phyloP scores from a whole-genome alignment of 2,329 filamentous ascomycete species.

The Onygenales sp. region DNA sequence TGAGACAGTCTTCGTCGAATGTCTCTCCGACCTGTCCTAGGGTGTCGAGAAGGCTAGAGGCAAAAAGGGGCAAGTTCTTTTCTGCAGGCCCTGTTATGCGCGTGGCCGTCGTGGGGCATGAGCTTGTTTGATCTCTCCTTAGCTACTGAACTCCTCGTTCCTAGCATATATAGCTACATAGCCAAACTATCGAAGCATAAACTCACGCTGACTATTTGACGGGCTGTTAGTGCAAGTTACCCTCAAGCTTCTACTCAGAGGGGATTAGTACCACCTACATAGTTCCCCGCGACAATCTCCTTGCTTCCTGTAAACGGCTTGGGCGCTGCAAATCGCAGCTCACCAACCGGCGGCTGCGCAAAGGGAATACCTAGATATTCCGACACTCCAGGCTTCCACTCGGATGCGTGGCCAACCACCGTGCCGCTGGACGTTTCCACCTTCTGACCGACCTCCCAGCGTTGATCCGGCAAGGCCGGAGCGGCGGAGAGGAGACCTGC shows the following conservation, averaged over 20 bases:
- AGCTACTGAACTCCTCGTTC: background rate
- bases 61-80: background rate
- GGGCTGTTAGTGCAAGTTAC: too few species aligned
- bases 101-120: background rate
- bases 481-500: too few species aligned
- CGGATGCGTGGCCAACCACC: background rate
- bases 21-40: background rate
- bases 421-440: background rate
- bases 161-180: background rate
- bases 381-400: background rate
- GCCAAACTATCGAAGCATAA: background rate
- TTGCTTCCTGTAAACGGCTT: background rate
- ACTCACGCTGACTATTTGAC: background rate
- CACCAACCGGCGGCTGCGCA: background rate
- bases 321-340: background rate
- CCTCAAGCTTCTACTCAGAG: background rate
- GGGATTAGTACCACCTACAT: background rate
- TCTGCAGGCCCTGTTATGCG: background rate
- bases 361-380: background rate
- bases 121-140: background rate
- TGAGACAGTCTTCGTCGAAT: slow-evolving; percentile 29
- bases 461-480: background rate
- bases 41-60: background rate
- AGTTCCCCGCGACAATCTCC: background rate
- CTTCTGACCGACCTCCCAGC: background rate